Base-by-base conservation (phyloP, 345 rosid species). In the Eucalyptus camaldulensis region DNA sequence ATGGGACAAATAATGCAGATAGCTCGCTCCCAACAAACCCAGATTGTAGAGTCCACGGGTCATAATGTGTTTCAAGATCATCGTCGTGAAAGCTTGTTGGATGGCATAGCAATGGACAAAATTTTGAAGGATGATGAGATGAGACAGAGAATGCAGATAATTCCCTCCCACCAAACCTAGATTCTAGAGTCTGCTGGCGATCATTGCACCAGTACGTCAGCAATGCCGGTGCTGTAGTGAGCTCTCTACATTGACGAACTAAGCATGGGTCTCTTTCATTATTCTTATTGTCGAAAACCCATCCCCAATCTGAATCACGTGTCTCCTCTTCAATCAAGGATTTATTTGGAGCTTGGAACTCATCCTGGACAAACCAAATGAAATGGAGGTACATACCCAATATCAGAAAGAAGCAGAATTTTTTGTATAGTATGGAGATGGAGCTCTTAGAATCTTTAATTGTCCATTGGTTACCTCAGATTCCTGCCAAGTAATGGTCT, bases 221-320 rank as follows among this genome's bases (percentile, higher is more conserved):
- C 87, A 89, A 87, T 58, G 87, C 85, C 19, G 94, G 95, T 90
- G 87, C 87, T 4, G 88, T 51, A 89, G 86, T 93, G 87, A 91
- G 90, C 88, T 92, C 91, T 83, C 88, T 85, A 88, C 88, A 44
- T 60, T 58, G 91, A 89, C 90, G 86, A 40, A 49, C 89, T 6
- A 87, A 58, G 76, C 93, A 86, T 86, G 80, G 67, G 89, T 89
- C 90, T 80, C 91, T 91, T 54, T 93, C 93, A 91, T 90, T 87
- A 56, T 58, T 87, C 69, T 62, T 12, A 62, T 62, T 62, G 14
- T 62, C 1, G 3, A 27, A 8, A 62, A 29, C 16, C 69, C 69
- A 62, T 62, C 0, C 0, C 69, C 69, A 1, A 0, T 62, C 15
- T 27, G 69, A 62, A 62, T 62, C 69, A 62, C 0, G 5, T 13